Base-by-base conservation (phyloP, 2,329 filamentous ascomycete species). In the Furcasterigmium furcatum region DNA sequence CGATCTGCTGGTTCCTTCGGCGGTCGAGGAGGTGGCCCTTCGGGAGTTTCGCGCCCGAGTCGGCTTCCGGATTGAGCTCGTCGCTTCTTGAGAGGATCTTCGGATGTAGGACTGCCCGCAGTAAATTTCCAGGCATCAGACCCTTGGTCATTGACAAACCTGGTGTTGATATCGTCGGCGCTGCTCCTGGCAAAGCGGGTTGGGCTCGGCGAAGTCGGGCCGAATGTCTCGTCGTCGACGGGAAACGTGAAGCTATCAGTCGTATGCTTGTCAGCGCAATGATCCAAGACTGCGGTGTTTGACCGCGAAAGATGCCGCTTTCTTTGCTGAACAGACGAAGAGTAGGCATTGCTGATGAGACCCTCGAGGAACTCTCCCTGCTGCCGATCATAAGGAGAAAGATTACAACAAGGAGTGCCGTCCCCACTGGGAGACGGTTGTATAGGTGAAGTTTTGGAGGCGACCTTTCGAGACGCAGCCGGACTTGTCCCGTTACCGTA, bases 91-190 rank as follows among this genome's bases (percentile, higher is more conserved):
- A 55, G 43, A 44, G 48, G 51, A 34, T 52, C 65, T 13, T 43
- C 29, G 14, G 46, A 54, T 18, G 55, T 51, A 9, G 57, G 58
- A 27, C 64, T 65, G 5, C 77, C 76, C 12, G 78, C 78, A 44
- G 64, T 78, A 51, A 82, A 82, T 45, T 74, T 66, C 72, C 71
- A 79, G 18, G 64, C 60, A 27, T 65, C 61, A 5, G 65, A 53
- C 36, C 65, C 59, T 18, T 80, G 73, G 13, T 74, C 72, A 4
- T 75, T 66, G 18, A 72, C 73, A 60, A 85, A 85, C 32, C 67
- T 76, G 16, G 80, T 84, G 59, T 81, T 80, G 53, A 85, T 84
- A 43, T 76, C 79, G 46, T 85, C 79, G 18, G 75, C 66, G 53
- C 76, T 83, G 46, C 63, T 73, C 48, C 71, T 72, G 32, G 66